Percentiles rank a stretch among this genome's conserved stretches.
phyloP scores from a whole-genome alignment of 129 eudicot species.

The Chrysanthemum seticuspe region DNA sequence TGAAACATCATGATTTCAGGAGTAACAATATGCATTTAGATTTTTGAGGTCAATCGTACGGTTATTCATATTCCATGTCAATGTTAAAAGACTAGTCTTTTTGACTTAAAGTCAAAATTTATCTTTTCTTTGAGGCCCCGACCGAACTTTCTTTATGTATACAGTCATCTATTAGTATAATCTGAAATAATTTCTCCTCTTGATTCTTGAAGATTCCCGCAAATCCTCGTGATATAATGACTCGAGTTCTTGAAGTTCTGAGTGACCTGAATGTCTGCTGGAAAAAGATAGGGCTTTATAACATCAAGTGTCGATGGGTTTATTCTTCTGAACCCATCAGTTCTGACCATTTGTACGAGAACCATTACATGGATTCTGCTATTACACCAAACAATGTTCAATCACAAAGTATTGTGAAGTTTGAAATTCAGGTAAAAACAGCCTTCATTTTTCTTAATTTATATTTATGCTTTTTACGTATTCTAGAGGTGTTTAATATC shows the following conservation, averaged over 20 bases:
- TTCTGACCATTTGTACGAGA: slow-evolving; percentile 25
- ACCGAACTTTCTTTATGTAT: background rate
- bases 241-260: slow-evolving; percentile 62
- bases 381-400: slow-evolving; percentile 30
- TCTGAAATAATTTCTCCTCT: background rate
- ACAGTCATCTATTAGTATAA: slow-evolving; percentile 2
- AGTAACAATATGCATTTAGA: too few species aligned
- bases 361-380: slow-evolving; percentile 31
- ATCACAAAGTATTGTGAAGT: slow-evolving; percentile 46
- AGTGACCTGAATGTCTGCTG: slow-evolving; percentile 79
- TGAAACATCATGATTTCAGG: too few species aligned
- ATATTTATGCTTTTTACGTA: background rate
- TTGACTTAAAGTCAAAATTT: background rate
- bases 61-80: background rate
- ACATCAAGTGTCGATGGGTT: slow-evolving; percentile 72
- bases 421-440: slow-evolving; percentile 70
- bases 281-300: slow-evolving; percentile 82
- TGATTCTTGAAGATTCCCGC: slow-evolving; percentile 57
- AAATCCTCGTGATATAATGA: slow-evolving; percentile 71
- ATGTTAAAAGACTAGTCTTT: slow-evolving; percentile 9
- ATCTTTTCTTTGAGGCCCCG: background rate
- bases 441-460: background rate
- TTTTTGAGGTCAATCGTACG: too few species aligned
- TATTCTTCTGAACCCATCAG: slow-evolving; percentile 34
- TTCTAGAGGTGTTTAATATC: background rate